phyloP scores from a whole-genome alignment of 139 green algal genomes.

The Zygnema cylindricum region DNA sequence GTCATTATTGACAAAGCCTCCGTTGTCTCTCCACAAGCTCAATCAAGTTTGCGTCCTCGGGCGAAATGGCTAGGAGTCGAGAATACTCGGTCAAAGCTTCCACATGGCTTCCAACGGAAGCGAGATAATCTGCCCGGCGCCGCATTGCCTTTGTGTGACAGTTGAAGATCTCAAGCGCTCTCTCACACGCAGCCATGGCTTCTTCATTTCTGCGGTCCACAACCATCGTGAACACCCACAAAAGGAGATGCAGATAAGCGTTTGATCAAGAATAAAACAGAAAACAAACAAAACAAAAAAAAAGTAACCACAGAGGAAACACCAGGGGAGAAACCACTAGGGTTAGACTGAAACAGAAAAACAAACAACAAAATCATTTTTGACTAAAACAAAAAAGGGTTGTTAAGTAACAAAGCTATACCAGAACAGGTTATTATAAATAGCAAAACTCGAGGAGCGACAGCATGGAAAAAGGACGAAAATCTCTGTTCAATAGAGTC shows the following conservation, averaged over 20 bases:
- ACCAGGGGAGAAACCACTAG: not conserved
- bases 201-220: slow-evolving; percentile 22
- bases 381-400: no score
- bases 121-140: slow-evolving; percentile 16
- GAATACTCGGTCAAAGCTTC: not conserved
- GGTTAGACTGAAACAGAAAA: no score
- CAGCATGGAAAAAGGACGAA: not conserved
- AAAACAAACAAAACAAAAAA: not conserved
- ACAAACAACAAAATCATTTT: no score
- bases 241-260: no score
- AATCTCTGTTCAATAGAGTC: not conserved
- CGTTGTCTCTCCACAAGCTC: not conserved
- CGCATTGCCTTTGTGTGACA: slow-evolving; percentile 19
- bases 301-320: not conserved
- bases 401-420: no score
- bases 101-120: not conserved
- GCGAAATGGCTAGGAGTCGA: not conserved
- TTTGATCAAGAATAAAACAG: not conserved
- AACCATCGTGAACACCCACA: no score
- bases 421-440: no score
- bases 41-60: not conserved
- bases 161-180: not conserved
- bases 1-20: no score
- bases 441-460: no score
- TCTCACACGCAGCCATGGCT: slow-evolving; percentile 8